Conservation (phyloP, 1,284 basidiomycete genomes). For the Pascua sp. region DNA sequence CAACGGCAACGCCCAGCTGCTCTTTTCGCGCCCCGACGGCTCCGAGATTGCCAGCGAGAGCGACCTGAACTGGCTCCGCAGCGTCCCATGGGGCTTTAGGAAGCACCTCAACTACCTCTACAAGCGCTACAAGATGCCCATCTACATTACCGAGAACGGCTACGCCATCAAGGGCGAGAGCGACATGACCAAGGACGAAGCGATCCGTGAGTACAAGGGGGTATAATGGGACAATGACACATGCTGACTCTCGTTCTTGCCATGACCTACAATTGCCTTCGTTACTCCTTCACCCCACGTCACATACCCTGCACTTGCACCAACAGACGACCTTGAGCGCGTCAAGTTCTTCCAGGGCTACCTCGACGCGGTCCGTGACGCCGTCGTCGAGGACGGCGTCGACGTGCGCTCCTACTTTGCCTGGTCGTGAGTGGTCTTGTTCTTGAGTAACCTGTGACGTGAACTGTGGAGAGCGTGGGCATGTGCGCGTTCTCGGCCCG, state of each 20-base stretch:
- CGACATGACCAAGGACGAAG: conserved; percentile 56
- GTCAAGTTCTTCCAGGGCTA: conserved; percentile 67
- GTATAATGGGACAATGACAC: not conserved
- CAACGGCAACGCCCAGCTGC: conserved; percentile 56
- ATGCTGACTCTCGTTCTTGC: conserved; percentile 35
- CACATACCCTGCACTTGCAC: too few species aligned
- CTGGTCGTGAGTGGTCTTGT: conserved; percentile 27
- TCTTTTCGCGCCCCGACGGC: conserved; percentile 52
- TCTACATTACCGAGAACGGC: conserved; percentile 70
- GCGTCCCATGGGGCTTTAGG: conserved; percentile 42
- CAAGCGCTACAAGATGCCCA: conserved; percentile 63
- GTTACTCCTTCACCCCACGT: too few species aligned
- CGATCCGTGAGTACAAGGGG: conserved; percentile 23
- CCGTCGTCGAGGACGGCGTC: conserved; percentile 64
- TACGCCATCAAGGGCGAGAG: conserved; percentile 68
- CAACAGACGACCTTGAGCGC: conserved; percentile 56
- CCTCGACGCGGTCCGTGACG: conserved; percentile 58
- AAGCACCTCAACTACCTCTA: conserved; percentile 66
- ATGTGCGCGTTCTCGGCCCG: conserved; percentile 42
- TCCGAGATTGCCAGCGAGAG: conserved; percentile 65
- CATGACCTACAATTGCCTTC: too few species aligned
- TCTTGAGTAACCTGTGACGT: not conserved
- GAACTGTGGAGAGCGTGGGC: too few species aligned
- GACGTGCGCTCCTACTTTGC: conserved; percentile 67
- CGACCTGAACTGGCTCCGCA: conserved; percentile 38